Base-by-base conservation (phyloP, 768 basidiomycete genomes). In the Leucosporidium yakuticum region DNA sequence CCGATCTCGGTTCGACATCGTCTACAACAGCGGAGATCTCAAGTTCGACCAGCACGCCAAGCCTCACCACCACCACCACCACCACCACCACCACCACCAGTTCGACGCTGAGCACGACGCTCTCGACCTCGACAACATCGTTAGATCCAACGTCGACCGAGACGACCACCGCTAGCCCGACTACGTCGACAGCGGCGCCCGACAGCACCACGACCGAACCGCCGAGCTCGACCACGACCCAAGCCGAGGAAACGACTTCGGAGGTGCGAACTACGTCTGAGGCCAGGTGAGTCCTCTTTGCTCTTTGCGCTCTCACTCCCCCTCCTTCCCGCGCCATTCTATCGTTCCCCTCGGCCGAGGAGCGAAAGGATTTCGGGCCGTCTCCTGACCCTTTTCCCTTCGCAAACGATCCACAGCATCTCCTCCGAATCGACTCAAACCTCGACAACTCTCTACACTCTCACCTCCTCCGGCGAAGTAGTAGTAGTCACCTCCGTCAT, bases 401-500 rank as follows among this genome's bases (percentile, higher is more conserved):
- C 12, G 5, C 34, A 5, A 6, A 12, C 39, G 39, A 8, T 3
- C 39, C 62, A 23, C 39, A 20, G n/a, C 29, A 34, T 23, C 55
- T 14, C 55, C 19, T 29, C 31, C 15, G 39, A 58, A 23, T 62
- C 31, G 27, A 71, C 67, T 0, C 54, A 25, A 23, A 66, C 64
- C 3, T 27, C 48, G 1, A 56, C 54, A 7, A 31, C 64, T 0
- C 34, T 65, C 31, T 68, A 61, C 64, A 71, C 70, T 0, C 58
- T 69, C 36, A 74, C 73, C 11, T 59, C 64, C 8, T 68, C 69
- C 2, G 73, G 73, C 20, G 48, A 56, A 3, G 68, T 71, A 39
- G 65, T 74, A n/a, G 49, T 74, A 17, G 44, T 71, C 53, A 74
- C 73, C 4, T 69, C 69, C 1, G 47, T 68, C 15, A 63, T 64